Percentiles rank a stretch among this genome's conserved stretches.
Evolutionary conservation across 441 rosid genomes (phyloP).

Genomic region (Gossypium davidsonii): DNA sequence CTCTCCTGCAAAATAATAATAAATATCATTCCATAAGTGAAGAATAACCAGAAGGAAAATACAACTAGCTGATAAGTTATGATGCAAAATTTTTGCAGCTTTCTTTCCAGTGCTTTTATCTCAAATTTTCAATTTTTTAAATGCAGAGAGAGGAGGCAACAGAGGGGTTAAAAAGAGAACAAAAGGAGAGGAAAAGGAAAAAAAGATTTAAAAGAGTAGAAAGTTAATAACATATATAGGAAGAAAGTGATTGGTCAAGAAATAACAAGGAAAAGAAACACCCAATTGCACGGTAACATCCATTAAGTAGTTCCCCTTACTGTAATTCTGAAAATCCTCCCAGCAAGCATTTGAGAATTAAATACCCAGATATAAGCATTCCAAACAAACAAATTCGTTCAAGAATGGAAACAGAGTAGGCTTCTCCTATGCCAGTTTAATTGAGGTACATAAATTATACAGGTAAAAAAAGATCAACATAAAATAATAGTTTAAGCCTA

Average conservation of each 20-base stretch:
- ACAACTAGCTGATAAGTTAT: not conserved
- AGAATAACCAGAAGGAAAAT: not conserved
- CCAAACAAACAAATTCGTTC: not conserved
- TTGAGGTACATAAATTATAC: not conserved
- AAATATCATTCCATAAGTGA: slow-evolving; percentile 15
- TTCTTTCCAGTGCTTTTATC: not conserved
- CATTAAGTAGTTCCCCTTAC: not conserved
- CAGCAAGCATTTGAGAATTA: not conserved
- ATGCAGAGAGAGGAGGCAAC: not conserved
- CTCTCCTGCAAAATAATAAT: slow-evolving; percentile 60
- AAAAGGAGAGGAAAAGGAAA: not conserved
- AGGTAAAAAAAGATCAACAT: not conserved
- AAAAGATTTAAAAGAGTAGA: not conserved
- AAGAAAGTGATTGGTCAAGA: not conserved
- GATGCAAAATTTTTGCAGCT: not conserved
- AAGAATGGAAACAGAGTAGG: not conserved
- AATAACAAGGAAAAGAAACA: not conserved
- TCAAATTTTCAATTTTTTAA: not conserved
- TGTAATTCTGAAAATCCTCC: not conserved
- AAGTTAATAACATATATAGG: not conserved
- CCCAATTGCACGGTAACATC: not conserved
- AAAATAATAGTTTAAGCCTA: not conserved
- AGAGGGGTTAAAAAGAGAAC: not conserved
- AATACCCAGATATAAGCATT: not conserved
- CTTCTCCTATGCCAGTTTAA: not conserved